Evolutionary conservation across 2,329 filamentous ascomycete genomes (phyloP).

Genomic region (Proliferodiscus dingleyae): DNA sequence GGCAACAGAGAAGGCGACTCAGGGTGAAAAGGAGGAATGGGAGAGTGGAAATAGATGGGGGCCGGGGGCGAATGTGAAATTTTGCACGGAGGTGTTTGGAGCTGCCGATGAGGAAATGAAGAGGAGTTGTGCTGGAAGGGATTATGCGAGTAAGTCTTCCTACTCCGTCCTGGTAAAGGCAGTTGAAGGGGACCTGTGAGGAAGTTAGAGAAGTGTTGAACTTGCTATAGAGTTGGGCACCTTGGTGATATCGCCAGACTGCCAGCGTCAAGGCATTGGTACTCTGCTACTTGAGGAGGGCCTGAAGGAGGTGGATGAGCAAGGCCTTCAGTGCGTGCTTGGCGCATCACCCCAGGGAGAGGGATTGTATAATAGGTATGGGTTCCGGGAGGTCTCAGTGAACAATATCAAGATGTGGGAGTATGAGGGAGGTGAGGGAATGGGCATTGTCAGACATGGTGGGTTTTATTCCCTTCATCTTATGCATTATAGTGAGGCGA

Average conservation of each 20-base stretch:
- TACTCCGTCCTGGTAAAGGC: background rate
- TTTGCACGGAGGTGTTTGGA: conserved; percentile 25
- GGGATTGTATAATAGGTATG: conserved; percentile 24
- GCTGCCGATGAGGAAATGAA: conserved; percentile 21
- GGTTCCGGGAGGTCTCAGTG: conserved; percentile 18
- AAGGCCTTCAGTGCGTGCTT: conserved; percentile 22
- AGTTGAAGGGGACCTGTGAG: too few relatives aligned
- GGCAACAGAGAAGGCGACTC: background rate
- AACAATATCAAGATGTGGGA: conserved; percentile 22
- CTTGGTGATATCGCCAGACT: conserved; percentile 17
- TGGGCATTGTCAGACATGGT: conserved; percentile 13
- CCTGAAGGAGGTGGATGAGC: conserved; percentile 15
- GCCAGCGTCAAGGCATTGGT: conserved; percentile 25
- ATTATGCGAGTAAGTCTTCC: conserved; percentile 23
- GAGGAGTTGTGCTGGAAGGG: conserved; percentile 9
- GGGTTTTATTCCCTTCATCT: background rate
- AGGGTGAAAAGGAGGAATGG: conserved; percentile 1
- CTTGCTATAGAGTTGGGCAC: conserved; percentile 16
- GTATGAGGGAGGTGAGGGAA: conserved; percentile 26
- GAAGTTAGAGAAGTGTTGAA: background rate
- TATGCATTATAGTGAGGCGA: background rate
- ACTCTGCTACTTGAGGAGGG: conserved; percentile 19
- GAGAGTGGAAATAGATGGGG: conserved; percentile 11
- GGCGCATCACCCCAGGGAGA: conserved; percentile 23
- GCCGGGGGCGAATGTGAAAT: conserved; percentile 18